Base-by-base conservation (phyloP, 768 basidiomycete species). In the Phylloporus arenicola region DNA sequence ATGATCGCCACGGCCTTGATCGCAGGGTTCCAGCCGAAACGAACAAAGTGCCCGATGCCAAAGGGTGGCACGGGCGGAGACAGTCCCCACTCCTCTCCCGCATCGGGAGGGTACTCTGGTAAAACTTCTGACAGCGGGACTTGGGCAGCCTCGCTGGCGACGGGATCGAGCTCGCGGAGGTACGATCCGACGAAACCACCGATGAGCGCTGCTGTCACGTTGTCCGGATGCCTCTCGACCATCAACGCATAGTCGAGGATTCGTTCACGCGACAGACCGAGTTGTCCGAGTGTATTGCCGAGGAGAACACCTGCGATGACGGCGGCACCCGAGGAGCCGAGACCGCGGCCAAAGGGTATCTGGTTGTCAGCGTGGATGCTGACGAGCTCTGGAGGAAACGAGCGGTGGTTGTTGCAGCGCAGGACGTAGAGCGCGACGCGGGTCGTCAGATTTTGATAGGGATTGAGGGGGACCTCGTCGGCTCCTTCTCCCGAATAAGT, bases 161-260 rank as follows among this genome's bases (percentile, higher is more conserved):
- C 80, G 10, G 79, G 77, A 58, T 89, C 89, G 42, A 98, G 79
- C 68, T 96, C 95, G 53, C 87, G 81, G 46, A 98, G 79, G 74
- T 98, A 99, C 3, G 88, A 90, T 17, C 96, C 96, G 22, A 97
- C 91, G 69, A 99, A 98, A 0, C 96, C 96, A 31, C 96, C 96
- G 16, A 97, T 80, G 33, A 99, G 81, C 0, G 94, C 95, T 3
- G 96, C 96, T 1, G 96, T 96, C 63, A 99, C 94, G 67, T 99
- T 99, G 70, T 99, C 96, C 14, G 96, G 96, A 66, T 99, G 96
- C 16, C 96, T 80, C 71, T 99, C 96, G 62, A 99, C 93, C 96
- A 99, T 99, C 47, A 99, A 77, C 1, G 95, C 94, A 63, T 90
- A 95, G 71, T 99, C 96, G 53, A 98, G 81, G 60, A 95, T 73